Evolutionary conservation across 2,329 filamentous ascomycete genomes (phyloP).

Genomic region (Ophiostoma novo-ulmi): DNA sequence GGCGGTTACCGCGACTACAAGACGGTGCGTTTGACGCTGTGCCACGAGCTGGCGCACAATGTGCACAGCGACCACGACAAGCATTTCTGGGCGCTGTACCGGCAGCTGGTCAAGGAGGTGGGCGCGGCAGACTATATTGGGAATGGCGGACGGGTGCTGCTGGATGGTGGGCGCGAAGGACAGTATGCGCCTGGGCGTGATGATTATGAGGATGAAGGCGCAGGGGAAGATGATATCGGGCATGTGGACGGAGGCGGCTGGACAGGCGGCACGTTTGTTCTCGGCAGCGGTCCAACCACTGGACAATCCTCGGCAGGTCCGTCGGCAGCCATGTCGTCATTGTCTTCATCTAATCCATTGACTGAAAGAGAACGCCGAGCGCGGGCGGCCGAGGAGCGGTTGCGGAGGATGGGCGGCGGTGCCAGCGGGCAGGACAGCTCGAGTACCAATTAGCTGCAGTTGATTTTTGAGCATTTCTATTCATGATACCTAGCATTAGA

Average conservation of each 20-base stretch:
- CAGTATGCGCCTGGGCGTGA: constrained; percentile 51
- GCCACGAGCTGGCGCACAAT: constrained; percentile 93
- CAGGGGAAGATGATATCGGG: constrained; percentile 48
- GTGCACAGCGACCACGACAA: constrained; percentile 78
- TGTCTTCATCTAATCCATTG: constrained; percentile 36
- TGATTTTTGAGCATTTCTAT: neutral
- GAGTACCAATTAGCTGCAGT: neutral
- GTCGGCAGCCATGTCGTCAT: constrained; percentile 26
- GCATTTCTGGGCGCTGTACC: constrained; percentile 84
- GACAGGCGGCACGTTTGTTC: constrained; percentile 72
- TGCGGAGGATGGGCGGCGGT: constrained; percentile 40
- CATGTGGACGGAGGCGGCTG: constrained; percentile 67
- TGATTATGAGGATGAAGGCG: constrained; percentile 46
- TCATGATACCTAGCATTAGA: neutral
- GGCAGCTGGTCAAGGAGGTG: constrained; percentile 82
- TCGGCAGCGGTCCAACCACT: constrained; percentile 48
- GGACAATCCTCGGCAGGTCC: constrained; percentile 32
- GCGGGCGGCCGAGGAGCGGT: constrained; percentile 64
- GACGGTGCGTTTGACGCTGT: constrained; percentile 84
- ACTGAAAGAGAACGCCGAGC: constrained; percentile 71
- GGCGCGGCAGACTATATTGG: constrained; percentile 71
- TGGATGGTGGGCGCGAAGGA: constrained; percentile 64
- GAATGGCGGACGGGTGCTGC: constrained; percentile 52
- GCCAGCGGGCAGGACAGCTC: neutral
- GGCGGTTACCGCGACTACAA: constrained; percentile 92